These are phyloP conservation scores for Phaeosphaeriaceae sp. DNA, from an alignment of 2,329 filamentous ascomycete genomes.

Conservation along the genomic window DNA sequence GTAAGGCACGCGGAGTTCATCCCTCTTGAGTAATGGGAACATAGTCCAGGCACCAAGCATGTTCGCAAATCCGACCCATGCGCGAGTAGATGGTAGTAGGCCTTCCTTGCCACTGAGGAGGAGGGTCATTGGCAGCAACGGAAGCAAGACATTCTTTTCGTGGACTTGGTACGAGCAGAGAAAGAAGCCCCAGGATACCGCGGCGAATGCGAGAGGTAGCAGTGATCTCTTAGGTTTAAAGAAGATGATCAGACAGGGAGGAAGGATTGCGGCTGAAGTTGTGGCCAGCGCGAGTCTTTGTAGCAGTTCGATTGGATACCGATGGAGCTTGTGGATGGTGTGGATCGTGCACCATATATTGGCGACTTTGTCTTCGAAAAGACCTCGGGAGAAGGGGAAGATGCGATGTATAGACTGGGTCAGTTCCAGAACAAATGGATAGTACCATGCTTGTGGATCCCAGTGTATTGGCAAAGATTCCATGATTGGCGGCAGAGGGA, in stretches of 20 bases:
- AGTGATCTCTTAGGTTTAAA: constrained; percentile 77
- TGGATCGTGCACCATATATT: constrained; percentile 98
- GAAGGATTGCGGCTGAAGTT: constrained; percentile 78
- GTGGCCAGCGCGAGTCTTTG: constrained; percentile 77
- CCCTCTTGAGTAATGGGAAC: constrained; percentile 86
- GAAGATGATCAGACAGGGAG: constrained; percentile 81
- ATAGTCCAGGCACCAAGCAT: constrained; percentile 89
- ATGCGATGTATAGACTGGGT: constrained; percentile 88
- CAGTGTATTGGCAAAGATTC: constrained; percentile 65
- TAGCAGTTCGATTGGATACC: constrained; percentile 73
- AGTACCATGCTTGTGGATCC: constrained; percentile 72
- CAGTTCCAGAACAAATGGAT: constrained; percentile 77
- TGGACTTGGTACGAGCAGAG: constrained; percentile 98
- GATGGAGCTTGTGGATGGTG: constrained; percentile 83
- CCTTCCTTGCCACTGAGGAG: constrained; percentile 81
- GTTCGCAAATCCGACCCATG: constrained; percentile 97
- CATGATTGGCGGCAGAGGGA: constrained; percentile 68
- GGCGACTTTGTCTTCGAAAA: constrained; percentile 98
- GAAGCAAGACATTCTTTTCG: constrained; percentile 94
- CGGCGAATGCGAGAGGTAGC: constrained; percentile 79
- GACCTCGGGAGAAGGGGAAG: constrained; percentile 92
- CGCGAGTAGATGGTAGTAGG: constrained; percentile 74
- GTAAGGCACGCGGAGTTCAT: constrained; percentile 85
- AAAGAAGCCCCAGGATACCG: constrained; percentile 95
- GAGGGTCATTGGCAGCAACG: constrained; percentile 90